Base-by-base conservation (phyloP, 2,329 filamentous ascomycete species). In the Xylariaceae sp. region DNA sequence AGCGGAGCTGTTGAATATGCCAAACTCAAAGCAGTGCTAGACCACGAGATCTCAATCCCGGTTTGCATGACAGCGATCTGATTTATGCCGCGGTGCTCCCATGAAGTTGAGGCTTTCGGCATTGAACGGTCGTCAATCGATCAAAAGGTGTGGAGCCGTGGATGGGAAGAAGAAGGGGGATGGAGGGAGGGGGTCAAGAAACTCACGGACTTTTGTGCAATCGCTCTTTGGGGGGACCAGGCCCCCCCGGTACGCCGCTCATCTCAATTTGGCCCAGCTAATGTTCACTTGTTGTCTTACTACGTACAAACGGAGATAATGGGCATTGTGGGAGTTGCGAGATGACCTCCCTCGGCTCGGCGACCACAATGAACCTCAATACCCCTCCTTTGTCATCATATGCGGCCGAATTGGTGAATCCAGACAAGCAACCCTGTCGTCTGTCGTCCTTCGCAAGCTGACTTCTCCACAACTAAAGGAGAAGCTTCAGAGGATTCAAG, bases 241-340 rank as follows among this genome's bases (percentile, higher is more conserved):
- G 61, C 46, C 55, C 67, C 65, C 62, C 63, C 59, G 50, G 55
- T 60, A 59, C 54, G 61, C 59, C 63, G 67, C 66, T 66, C 68
- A 68, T 69, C 67, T 66, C 65, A 67, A 67, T 69, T 65, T 67
- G 65, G 65, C 56, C 64, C 60, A 61, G 64, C 54, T 48, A 40
- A 59, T 50, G 55, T 57, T n/a, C n/a, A n/a, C n/a, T n/a, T 61
- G 66, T 67, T 66, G 66, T 26, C 23, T 26, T 26, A 26, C 23
- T 26, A 26, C 23, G 23, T 65, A 67, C 67, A 64, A 61, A 66
- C 64, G 66, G 65, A 66, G 66, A 69, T 68, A 69, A 65, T 67
- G 63, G 64, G 47, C 52, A 63, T 66, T 58, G 55, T 56, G 52
- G 53, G 62, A 61, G 50, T 55, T 46, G 54, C 54, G 57, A 63